A percentile compares a stretch with the other conserved stretches of the same genome.
These are phyloP conservation scores for Croton setiger DNA, from an alignment of 441 rosid species.

Conservation along the genomic window DNA sequence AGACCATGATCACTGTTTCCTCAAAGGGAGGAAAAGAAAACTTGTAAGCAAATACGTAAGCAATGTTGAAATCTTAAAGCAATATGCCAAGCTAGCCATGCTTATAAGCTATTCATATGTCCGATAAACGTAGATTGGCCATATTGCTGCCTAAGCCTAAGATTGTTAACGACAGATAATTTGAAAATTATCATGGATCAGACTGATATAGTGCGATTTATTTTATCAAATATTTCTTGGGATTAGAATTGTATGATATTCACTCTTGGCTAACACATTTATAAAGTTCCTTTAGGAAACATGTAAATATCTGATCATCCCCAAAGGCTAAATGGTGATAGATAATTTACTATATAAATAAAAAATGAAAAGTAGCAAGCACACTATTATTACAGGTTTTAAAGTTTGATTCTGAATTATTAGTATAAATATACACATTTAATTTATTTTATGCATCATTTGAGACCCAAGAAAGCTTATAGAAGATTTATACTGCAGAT, in stretches of 20 bases:
- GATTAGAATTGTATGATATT: neutral
- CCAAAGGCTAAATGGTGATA: too few species aligned
- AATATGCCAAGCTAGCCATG: neutral
- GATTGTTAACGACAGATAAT: neutral
- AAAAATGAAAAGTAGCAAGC: too few species aligned
- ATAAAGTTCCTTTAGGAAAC: slow-evolving; percentile 3
- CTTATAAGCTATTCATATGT: too few species aligned
- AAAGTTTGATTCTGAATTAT: neutral
- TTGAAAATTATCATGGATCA: too few species aligned
- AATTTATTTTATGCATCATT: too few species aligned
- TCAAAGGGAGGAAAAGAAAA: neutral
- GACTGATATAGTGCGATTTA: too few species aligned
- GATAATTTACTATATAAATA: too few species aligned
- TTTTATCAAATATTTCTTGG: neutral
- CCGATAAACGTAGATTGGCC: neutral
- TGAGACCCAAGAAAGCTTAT: too few species aligned
- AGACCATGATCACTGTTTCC: neutral
- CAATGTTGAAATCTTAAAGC: neutral
- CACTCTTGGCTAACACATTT: neutral
- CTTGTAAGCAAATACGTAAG: too few species aligned
- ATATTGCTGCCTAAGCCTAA: neutral
- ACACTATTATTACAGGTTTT: neutral
- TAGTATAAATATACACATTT: neutral
- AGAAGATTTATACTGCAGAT: too few species aligned
- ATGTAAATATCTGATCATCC: neutral